Percentiles rank a stretch among this genome's conserved stretches.
Evolutionary conservation across 2,329 filamentous ascomycete species (phyloP).

Genomic region (Ascochyta koolunga): DNA sequence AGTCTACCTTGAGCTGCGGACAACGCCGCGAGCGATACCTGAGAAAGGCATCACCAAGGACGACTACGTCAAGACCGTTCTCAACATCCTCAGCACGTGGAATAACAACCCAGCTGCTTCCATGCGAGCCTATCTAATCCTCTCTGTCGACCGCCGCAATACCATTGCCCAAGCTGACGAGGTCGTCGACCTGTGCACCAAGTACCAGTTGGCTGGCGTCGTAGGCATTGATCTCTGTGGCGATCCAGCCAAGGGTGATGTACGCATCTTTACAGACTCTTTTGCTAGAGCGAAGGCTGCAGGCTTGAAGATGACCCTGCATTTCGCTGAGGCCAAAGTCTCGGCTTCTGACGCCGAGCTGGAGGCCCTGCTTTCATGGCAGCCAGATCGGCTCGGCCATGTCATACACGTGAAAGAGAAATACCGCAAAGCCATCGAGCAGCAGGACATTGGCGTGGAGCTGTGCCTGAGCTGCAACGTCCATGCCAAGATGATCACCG

Average conservation of each 20-base stretch:
- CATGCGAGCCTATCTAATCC: slow-evolving; percentile 70
- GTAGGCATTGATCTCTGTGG: slow-evolving; percentile 82
- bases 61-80: slow-evolving; percentile 69
- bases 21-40: slow-evolving; percentile 72
- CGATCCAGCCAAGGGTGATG: slow-evolving; percentile 68
- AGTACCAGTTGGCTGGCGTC: slow-evolving; percentile 61
- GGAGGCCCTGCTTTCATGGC: slow-evolving; percentile 66
- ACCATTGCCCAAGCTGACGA: slow-evolving; percentile 64
- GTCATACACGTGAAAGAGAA: slow-evolving; percentile 74
- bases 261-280: slow-evolving; percentile 64
- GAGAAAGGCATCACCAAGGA: slow-evolving; percentile 62
- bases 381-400: slow-evolving; percentile 74
- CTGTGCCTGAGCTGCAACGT: slow-evolving; percentile 84
- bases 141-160: slow-evolving; percentile 75
- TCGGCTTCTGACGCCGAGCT: slow-evolving; percentile 67
- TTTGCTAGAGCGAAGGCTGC: slow-evolving; percentile 63
- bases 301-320: slow-evolving; percentile 71
- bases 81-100: slow-evolving; percentile 65
- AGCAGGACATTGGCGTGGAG: slow-evolving; percentile 68
- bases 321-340: slow-evolving; percentile 74
- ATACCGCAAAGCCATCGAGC: slow-evolving; percentile 63
- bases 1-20: slow-evolving; percentile 78
- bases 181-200: slow-evolving; percentile 67
- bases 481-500: slow-evolving; percentile 72
- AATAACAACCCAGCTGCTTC: slow-evolving; percentile 43